Evolutionary conservation across 768 basidiomycete genomes (phyloP), one percentile per base, ranked within the genome.

Genomic region (Collybiopsis luxurians): DNA sequence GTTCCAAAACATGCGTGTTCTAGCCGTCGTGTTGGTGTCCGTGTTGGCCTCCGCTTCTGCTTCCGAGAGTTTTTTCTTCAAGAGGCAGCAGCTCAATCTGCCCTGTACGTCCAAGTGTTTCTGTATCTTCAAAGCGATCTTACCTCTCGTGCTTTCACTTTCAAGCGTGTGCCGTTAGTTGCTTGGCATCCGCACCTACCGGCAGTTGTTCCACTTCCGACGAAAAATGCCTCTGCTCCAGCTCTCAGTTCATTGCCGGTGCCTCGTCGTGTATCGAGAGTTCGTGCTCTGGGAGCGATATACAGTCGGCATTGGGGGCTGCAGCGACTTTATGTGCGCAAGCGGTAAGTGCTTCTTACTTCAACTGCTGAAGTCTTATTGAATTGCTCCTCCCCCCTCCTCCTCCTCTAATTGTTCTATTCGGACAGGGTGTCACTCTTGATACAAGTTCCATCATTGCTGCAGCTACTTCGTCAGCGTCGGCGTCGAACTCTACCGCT

Each of bases 171-270:
- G 78, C 83, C 2, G 12, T 17, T 0, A 0, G 67, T 15, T 90
- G 89, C 69, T 60, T 87, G 6, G 48, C 67, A 17, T 13, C 38
- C 28, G 38, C 51, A 4, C 75, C 82, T 10, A 65, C 78, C 62
- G 80, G 72, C 40, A 62, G 60, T 56, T 91, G 89, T 72, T 10
- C 52, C 13, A 5, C 67, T 3, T 69, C 68, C n/a, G 83, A 90
- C 71, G 72, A 79, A 63, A 59, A 61, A 30, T 92, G 90, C 63
- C 71, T 87, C 30, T 89, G 87, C 77, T 67, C 70, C 6, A 74
- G 71, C 66, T 0, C 61, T 17, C 15, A 55, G 0, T 89, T 86
- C 64, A 62, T 87, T 58, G 44, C 53, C 31, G 64, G 66, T 52
- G 75, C 77, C 46, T 80, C 82, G 34, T 1, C 63, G 0, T 89